phyloP scores from a whole-genome alignment of 2,329 filamentous ascomycete species.

The Cordyceps militaris region DNA sequence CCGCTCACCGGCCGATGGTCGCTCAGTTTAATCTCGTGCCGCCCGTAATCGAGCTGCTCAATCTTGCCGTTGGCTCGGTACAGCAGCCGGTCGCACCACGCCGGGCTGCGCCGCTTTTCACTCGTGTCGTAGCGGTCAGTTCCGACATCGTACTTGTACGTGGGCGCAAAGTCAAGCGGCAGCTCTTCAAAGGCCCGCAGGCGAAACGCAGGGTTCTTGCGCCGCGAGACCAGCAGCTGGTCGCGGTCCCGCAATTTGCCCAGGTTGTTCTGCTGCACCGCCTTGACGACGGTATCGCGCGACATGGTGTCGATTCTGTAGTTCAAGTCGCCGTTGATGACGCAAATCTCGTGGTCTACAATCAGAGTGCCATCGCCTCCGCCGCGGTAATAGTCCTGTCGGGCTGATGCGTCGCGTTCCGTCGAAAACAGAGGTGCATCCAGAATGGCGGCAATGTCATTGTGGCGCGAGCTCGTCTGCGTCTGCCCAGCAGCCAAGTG shows the following conservation, averaged over 20 bases:
- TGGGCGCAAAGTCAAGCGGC: slow-evolving; percentile 86
- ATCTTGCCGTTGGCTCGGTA: slow-evolving; percentile 78
- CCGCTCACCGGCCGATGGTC: slow-evolving; percentile 93
- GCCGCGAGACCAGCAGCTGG: slow-evolving; percentile 80
- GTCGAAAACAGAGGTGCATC: slow-evolving; percentile 69
- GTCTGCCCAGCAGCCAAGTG: slow-evolving; percentile 92
- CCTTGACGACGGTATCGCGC: slow-evolving; percentile 82
- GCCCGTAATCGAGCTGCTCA: slow-evolving; percentile 77
- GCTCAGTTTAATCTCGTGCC: slow-evolving; percentile 84
- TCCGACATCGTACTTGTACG: slow-evolving; percentile 97
- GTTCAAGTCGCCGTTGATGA: slow-evolving; percentile 93
- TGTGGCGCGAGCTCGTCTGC: slow-evolving; percentile 84
- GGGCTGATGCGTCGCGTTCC: slow-evolving; percentile 58
- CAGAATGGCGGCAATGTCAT: slow-evolving; percentile 83
- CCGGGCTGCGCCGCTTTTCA: slow-evolving; percentile 88
- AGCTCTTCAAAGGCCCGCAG: slow-evolving; percentile 85
- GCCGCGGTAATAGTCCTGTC: slow-evolving; percentile 74
- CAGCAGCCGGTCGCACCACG: slow-evolving; percentile 94
- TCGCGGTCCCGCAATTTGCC: slow-evolving; percentile 84
- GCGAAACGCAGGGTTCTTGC: slow-evolving; percentile 83
- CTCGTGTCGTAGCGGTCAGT: slow-evolving; percentile 90
- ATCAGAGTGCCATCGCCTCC: slow-evolving; percentile 96
- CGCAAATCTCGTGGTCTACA: slow-evolving; percentile 93
- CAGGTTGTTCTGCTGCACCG: slow-evolving; percentile 74
- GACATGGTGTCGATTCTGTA: slow-evolving; percentile 98